Base-by-base conservation (phyloP, 805 yeast genomes). In the Kodamaea leandrae region DNA sequence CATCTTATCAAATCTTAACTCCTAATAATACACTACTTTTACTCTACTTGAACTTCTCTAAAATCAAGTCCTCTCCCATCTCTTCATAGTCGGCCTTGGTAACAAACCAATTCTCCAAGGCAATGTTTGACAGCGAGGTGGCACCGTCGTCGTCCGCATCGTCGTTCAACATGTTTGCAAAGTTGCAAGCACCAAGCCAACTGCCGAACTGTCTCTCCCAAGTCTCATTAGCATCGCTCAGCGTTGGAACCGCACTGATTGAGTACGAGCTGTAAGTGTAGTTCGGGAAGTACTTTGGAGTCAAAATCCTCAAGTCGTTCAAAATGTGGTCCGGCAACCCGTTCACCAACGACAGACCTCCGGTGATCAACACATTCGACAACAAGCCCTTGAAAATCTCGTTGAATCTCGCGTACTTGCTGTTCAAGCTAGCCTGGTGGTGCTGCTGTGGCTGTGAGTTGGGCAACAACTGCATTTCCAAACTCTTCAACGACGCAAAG, bases 131-230 rank as follows among this genome's bases (percentile, higher is more conserved):
- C 41, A 56, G 54, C 2, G 56, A 44, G 19, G 55, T 53, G 3
- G 52, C 51, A 13, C 53, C 59, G 21, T 47, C 51, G 27, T 72
- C 80, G 15, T 33, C 43, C 13, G 29, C 28, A 24, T 40, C 39
- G 17, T 40, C 43, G 43, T 79, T 81, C 36, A 82, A 77, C 69
- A 79, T 72, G 32, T 76, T 72, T 10, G 84, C 80, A 49, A 83
- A 69, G 47, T 80, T 80, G 42, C 82, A 76, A 1, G 88, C 87
- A n/a, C 89, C 89, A 21, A 81, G 63, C 89, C 89, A 82, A 17
- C 76, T 68, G 37, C 82, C 77, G 48, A 70, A 76, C 47, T 71
- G 77, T 46, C 82, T 71, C 45, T 83, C 88, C 52, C 71, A 66
- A 13, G 54, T 49, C 21, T 66, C 70, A 45, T 57, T 56, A 25